Base-by-base conservation (phyloP, 306 rosid species). In the Neltuma alba region DNA sequence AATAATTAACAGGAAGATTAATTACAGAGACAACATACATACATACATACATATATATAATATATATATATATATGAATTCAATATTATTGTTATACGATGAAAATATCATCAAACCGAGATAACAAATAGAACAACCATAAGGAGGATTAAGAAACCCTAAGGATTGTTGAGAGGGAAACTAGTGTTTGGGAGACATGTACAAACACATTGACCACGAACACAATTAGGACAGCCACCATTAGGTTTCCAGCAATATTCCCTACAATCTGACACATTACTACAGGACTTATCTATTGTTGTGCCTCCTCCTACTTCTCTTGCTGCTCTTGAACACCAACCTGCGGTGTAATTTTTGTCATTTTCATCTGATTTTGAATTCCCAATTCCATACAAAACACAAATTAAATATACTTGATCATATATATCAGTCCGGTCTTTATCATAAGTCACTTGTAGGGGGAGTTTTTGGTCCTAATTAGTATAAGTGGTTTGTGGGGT, bases 251-350 rank as follows among this genome's bases (percentile, higher is more conserved):
- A 2, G 3, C 47, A 44, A 13, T 3, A 14, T 44, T 18, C 6
- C 13, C 5, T 0, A 13, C 50, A 44, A 8, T 16, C n/a, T 0
- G 2, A 0, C 1, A 1, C 9, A 47, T 0, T 7, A 3, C 7
- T 16, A 47, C 54, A 47, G 54, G 6, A 18, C 5, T 2, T 5
- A 18, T 47, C 21, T 16, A 18, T 1, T 1, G 54, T 5, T 47
- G 21, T 16, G 54, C 21, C 54, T 47, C 54, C 54, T 47, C 7
- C 21, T 6, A 4, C 21, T 47, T 47, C 21, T 47, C 2, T 18
- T 16, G 54, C n/a, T 16, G n/a, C n/a, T 47, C 54, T 47, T 3
- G 21, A 47, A 47, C 54, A 47, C 54, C 54, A 47, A 47, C 54
- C 54, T 47, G 54, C 54, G 16, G 5, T 47, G 1, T 47, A 18